Evolutionary conservation across 1,284 basidiomycete genomes (phyloP), one percentile per base, ranked within the genome.

Genomic region (Phellopilus nigrolimitatus): DNA sequence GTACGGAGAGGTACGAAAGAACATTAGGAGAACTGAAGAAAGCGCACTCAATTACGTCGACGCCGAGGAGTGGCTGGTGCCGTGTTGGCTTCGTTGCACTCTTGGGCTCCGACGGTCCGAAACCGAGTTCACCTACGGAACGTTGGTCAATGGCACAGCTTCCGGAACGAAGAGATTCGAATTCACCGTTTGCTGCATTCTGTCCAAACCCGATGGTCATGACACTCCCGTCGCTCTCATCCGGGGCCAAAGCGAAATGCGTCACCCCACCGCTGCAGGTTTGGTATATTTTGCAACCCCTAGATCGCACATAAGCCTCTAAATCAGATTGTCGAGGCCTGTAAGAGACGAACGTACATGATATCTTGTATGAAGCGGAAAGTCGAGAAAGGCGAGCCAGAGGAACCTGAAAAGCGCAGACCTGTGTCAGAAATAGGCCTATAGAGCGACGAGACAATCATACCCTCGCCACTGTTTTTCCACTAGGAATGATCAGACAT

Each of bases 401-500:
- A 78, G 5, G 88, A 91, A 12, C 87, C 84, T 88, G 49, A 2
- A 17, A 19, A 4, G 38, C 12, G 17, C n/a, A 30, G 15, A 43
- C 21, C 12, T 49, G 39, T 54, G 41, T 59, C 60, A 39, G 49
- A 49, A 12, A 6, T 12, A n/a, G 10, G 10, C 31, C 10, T 9
- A 33, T 7, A 3, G 10, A 12, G 31, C 3, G 58, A 43, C 62
- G 58, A 9, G 56, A 60, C 24, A 56, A 19, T 44, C 70, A 60
- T 48, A 78, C 93, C 94, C 66, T 95, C 93, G 12, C 94, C 95
- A 1, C 88, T 90, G 53, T 84, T 87, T 68, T 95, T 97, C 89
- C 91, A 97, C 80, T 91, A 68, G 9, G 22, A 30, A 34, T 57
- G 30, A 38, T 27, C 24, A 27, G 24, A 53, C 51, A 55, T 41